These are phyloP conservation scores for Aspergillus sp. DNA, from an alignment of 2,329 filamentous ascomycete genomes.

Conservation along the genomic window DNA sequence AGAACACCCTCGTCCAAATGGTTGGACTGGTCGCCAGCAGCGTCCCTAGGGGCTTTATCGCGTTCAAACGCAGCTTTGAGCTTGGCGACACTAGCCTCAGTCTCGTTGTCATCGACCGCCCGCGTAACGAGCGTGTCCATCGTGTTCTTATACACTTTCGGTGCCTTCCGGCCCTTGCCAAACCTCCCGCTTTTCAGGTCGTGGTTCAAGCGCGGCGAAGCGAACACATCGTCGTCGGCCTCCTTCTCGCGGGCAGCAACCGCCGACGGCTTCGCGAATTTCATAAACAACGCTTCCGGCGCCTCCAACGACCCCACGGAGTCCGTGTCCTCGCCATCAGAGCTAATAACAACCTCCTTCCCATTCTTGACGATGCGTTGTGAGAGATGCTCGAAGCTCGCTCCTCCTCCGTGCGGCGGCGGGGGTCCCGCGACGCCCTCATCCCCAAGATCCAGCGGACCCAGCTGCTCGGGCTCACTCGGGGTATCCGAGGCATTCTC, in stretches of 20 bases:
- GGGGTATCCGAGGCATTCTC: slow-evolving; percentile 8
- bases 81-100: slow-evolving; percentile 52
- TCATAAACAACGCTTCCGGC: slow-evolving; percentile 52
- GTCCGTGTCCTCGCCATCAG: slow-evolving; percentile 68
- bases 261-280: slow-evolving; percentile 17
- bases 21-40: slow-evolving; percentile 5
- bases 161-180: not conserved
- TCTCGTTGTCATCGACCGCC: slow-evolving; percentile 59
- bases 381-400: slow-evolving; percentile 30
- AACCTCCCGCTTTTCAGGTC: slow-evolving; percentile 14
- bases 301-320: slow-evolving; percentile 57
- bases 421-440: slow-evolving; percentile 16
- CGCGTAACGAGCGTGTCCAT: slow-evolving; percentile 62
- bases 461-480: slow-evolving; percentile 12
- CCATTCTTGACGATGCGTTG: slow-evolving; percentile 59
- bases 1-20: slow-evolving; percentile 41
- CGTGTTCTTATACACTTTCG: slow-evolving; percentile 61
- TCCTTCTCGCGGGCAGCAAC: slow-evolving; percentile 15
- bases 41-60: not conserved
- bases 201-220: slow-evolving; percentile 19
- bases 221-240: slow-evolving; percentile 4
- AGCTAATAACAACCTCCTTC: slow-evolving; percentile 58
- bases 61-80: slow-evolving; percentile 33
- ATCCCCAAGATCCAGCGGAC: slow-evolving; percentile 17
- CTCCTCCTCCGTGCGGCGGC: slow-evolving; percentile 5